These are phyloP conservation scores for Ambrosiella xylebori DNA, from an alignment of 2,329 filamentous ascomycete species.

Conservation along the genomic window DNA sequence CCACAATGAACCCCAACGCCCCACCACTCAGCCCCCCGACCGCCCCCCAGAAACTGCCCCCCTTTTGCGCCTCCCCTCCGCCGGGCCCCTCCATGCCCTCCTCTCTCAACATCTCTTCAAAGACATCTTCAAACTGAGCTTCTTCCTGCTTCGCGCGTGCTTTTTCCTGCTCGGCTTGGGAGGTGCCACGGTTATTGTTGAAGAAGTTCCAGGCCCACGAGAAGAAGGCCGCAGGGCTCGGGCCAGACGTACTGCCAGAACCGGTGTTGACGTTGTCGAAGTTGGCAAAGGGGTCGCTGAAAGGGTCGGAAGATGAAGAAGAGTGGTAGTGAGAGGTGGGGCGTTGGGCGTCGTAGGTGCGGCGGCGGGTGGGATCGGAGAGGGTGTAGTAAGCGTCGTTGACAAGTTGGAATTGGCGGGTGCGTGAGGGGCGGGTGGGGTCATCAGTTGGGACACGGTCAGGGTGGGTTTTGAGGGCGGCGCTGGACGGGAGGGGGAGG, in stretches of 20 bases:
- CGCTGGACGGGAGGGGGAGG: slow-evolving; percentile 28
- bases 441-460: slow-evolving; percentile 75
- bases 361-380: slow-evolving; percentile 57
- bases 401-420: slow-evolving; percentile 76
- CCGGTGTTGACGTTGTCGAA: slow-evolving; percentile 21
- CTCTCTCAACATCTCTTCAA: slow-evolving; percentile 81
- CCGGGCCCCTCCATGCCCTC: slow-evolving; percentile 64
- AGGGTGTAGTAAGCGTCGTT: slow-evolving; percentile 90
- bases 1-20: slow-evolving; percentile 86
- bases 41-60: slow-evolving; percentile 64
- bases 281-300: slow-evolving; percentile 27
- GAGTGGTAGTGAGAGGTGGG: slow-evolving; percentile 18
- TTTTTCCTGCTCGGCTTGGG: slow-evolving; percentile 21
- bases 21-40: slow-evolving; percentile 75
- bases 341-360: slow-evolving; percentile 64
- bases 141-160: slow-evolving; percentile 41
- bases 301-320: slow-evolving; percentile 3
- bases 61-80: neutral
- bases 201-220: slow-evolving; percentile 63
- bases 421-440: slow-evolving; percentile 65
- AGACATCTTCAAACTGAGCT: slow-evolving; percentile 72
- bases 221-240: slow-evolving; percentile 31
- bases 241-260: slow-evolving; percentile 14
- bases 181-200: slow-evolving; percentile 19
- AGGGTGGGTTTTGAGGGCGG: slow-evolving; percentile 81